Base-by-base conservation (phyloP, 2,329 filamentous ascomycete genomes). In the Paecilomyces niveus region DNA sequence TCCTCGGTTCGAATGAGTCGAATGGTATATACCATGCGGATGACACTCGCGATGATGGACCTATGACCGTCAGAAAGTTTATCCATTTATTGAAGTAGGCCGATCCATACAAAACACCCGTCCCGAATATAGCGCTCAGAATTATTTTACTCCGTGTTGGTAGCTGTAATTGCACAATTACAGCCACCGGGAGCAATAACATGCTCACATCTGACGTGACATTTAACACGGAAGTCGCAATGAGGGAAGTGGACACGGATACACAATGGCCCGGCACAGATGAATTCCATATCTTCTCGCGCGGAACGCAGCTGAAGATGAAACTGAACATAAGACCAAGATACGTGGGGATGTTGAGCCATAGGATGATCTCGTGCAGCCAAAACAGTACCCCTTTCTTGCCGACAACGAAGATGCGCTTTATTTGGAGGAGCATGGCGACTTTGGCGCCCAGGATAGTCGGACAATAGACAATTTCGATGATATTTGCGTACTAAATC, bases 401-500 rank as follows among this genome's bases (percentile, higher is more conserved):
- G 22, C 10, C 33, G 10, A 57, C 56, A n/a, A 57, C 49, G 52
- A 57, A 57, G 22, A 57, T 51, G 53, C 56, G 56, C 45, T 33
- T 31, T 39, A 57, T 53, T 11, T 57, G 56, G 11, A 57, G 56
- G 18, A 57, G 56, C 15, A 57, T 53, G 6, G 56, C 50, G 13
- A 57, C 51, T 31, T 57, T 57, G 6, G 56, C 56, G 26, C 56
- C 33, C 3, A 57, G 26, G 13, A 57, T 57, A 24, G 49, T 39
- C 2, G 56, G 56, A 21, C 56, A 57, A 31, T 57, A 57, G 15
- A 57, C 32, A 21, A 57, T 21, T 33, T 57, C 56, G 21, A 57
- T 57, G n/a, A 54, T 54, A 31, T 57, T 57, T n/a, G 56, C 31
- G 22, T 49, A 35, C 56, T 57, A 39, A 15, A 18, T 45, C 5